phyloP scores from a whole-genome alignment of 331 rosid species.

The Prunus yedoensis region DNA sequence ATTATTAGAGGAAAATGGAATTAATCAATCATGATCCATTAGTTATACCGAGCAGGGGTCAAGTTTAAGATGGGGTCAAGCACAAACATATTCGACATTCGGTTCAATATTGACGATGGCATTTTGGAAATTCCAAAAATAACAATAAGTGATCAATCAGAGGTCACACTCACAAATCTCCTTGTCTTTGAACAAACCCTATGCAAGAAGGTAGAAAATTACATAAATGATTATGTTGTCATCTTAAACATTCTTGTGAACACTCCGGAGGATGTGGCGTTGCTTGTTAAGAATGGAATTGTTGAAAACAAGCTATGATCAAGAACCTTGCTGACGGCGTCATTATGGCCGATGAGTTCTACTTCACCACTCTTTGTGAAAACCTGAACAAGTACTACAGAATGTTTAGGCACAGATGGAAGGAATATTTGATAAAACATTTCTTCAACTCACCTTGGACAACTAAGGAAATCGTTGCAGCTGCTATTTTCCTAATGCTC shows the following conservation, averaged over 20 bases:
- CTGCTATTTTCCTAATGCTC: neutral
- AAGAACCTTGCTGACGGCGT: constrained; percentile 19
- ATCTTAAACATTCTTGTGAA: constrained; percentile 13
- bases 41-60: neutral
- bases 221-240: constrained; percentile 3
- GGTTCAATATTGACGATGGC: constrained; percentile 3
- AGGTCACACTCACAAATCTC: neutral
- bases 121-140: constrained; percentile 12
- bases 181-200: constrained; percentile 20
- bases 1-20: neutral
- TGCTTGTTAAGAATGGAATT: constrained; percentile 4
- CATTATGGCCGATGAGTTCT: neutral
- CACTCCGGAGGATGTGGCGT: neutral
- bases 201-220: neutral
- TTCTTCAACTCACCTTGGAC: constrained; percentile 29
- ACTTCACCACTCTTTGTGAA: neutral
- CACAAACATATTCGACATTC: neutral
- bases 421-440: neutral
- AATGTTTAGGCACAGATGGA: constrained; percentile 11
- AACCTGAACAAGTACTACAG: constrained; percentile 9
- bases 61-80: neutral
- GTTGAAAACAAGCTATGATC: neutral
- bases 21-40: neutral
- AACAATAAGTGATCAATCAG: neutral
- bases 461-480: constrained; percentile 20